Evolutionary conservation across 805 yeast species (phyloP), one percentile per base, ranked within the genome.

Genomic region (Kluyveromyces aestuarii): DNA sequence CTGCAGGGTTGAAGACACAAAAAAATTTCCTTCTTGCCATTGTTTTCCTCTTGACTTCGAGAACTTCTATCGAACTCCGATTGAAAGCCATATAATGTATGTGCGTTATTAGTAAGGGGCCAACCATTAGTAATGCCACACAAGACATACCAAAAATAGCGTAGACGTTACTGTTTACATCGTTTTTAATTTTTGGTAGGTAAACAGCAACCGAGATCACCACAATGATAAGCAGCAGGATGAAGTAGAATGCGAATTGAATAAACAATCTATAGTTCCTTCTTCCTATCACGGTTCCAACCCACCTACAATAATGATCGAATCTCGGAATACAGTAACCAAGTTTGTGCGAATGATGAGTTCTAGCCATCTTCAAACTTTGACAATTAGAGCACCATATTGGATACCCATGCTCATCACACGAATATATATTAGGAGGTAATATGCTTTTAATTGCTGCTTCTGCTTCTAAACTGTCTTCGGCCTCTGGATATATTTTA

Each of bases 241-340:
- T 62, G 30, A 72, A 63, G 56, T 70, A 68, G 6, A 71, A 40
- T 33, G 75, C 57, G 56, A 75, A 82, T 52, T 77, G 80, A 2
- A 81, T 46, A 57, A 89, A 89, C 27, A 71, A 66, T 45, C 74
- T 60, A 60, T 80, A 79, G 64, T 91, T 90, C 37, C 68, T 62
- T 50, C 76, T 75, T 0, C 96, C 96, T 41, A 90, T 77, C 5
- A 80, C 77, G 0, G 74, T 62, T 1, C 95, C 95, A 0, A 91
- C 64, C 83, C 87, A 88, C 0, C 79, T 59, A 61, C 98, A 90
- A 58, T 74, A 83, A 62, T 90, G 98, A 64, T 90, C 98, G 72
- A 86, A 84, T 49, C 75, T 72, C 0, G 86, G 80, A 0, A 89
- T 79, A 59, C 95, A 87, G 21, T 64, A 59, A 2, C 72, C 74